Evolutionary conservation across 306 rosid genomes (phyloP).

Genomic region (Potentilla sterilis): DNA sequence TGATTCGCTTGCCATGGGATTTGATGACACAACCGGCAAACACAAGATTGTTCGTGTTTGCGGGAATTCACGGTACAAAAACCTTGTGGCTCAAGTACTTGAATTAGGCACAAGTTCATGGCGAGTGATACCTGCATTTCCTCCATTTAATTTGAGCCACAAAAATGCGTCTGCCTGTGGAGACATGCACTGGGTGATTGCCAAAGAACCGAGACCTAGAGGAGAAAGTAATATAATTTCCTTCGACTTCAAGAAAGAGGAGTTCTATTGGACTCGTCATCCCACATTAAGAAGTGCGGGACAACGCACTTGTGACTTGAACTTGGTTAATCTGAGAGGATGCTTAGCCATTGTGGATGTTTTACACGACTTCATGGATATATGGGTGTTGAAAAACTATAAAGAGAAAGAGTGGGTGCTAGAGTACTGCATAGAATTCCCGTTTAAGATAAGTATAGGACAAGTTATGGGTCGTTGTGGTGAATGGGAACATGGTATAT

Average conservation of each 20-base stretch:
- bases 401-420: background rate
- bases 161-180: background rate
- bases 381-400: background rate
- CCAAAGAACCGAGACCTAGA: background rate
- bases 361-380: background rate
- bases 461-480: background rate
- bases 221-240: background rate
- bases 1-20: background rate
- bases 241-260: background rate
- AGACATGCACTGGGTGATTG: constrained; percentile 1
- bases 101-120: constrained; percentile 2
- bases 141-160: background rate
- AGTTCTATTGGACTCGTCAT: background rate
- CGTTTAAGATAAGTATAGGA: too few relatives aligned
- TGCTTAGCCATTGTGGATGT: background rate
- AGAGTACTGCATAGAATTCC: background rate
- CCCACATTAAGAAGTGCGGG: background rate
- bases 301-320: background rate
- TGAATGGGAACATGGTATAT: constrained; percentile 9
- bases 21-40: background rate
- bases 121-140: background rate
- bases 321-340: constrained; percentile 3
- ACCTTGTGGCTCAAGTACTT: background rate
- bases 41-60: background rate
- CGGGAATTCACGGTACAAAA: background rate